Evolutionary conservation across 768 basidiomycete species (phyloP).

Genomic region (Rhizopogon vinicolor): DNA sequence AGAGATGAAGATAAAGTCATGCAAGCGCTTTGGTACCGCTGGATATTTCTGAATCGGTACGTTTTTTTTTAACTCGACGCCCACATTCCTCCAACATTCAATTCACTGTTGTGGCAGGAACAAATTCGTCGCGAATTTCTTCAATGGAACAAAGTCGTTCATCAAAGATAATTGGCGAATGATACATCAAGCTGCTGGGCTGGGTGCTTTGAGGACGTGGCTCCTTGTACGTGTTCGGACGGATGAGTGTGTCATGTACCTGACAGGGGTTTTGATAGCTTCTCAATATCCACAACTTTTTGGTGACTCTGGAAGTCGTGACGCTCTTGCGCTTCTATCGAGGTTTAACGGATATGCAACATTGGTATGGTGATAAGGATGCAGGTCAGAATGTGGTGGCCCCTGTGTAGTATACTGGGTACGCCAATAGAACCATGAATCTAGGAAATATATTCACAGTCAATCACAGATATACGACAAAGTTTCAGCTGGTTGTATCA

Average conservation of each 20-base stretch:
- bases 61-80: conserved; percentile 3
- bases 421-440: not conserved
- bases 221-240: conserved; percentile 41
- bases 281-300: conserved; percentile 48
- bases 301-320: conserved; percentile 46
- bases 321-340: conserved; percentile 53
- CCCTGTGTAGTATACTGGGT: not conserved
- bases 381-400: not conserved
- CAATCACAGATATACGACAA: too few relatives aligned
- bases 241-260: not conserved
- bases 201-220: conserved; percentile 58
- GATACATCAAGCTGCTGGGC: conserved; percentile 68
- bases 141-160: conserved; percentile 48
- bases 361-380: conserved; percentile 28
- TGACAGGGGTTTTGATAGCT: conserved; percentile 32
- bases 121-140: conserved; percentile 51
- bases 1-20: conserved; percentile 76
- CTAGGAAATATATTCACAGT: too few relatives aligned
- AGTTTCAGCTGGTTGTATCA: too few relatives aligned
- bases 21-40: conserved; percentile 71
- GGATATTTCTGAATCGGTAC: conserved; percentile 63
- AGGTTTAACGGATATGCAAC: conserved; percentile 41
- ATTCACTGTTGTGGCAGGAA: conserved; percentile 30
- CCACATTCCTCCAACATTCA: not conserved
- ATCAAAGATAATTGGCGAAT: conserved; percentile 58